Evolutionary conservation across 2,329 filamentous ascomycete genomes (phyloP).

Genomic region (Capronia americana): DNA sequence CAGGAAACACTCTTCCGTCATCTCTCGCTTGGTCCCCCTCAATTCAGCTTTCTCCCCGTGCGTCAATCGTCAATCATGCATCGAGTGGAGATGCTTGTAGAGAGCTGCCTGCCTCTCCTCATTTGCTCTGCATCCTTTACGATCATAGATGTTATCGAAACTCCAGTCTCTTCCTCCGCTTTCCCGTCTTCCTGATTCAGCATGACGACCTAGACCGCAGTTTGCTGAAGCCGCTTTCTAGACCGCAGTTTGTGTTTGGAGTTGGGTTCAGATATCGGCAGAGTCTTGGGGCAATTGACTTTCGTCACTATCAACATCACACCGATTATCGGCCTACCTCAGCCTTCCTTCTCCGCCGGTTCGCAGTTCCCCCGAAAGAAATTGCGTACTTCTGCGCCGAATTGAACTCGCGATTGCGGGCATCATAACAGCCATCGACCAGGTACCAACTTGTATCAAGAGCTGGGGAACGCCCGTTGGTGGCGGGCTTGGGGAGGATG

Average conservation of each 20-base stretch:
- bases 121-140: constrained; percentile 2
- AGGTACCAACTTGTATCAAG: not conserved
- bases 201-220: constrained; percentile 3
- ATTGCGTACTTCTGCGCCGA: not conserved
- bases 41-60: not conserved
- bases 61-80: not conserved
- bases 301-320: constrained; percentile 2
- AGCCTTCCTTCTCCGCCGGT: not conserved
- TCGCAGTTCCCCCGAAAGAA: not conserved
- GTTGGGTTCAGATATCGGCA: not conserved
- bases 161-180: not conserved
- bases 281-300: not conserved
- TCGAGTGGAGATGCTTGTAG: constrained; percentile 12
- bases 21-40: constrained; percentile 4
- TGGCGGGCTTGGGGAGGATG: constrained; percentile 32
- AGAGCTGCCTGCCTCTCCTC: constrained; percentile 14
- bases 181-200: not conserved
- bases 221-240: not conserved
- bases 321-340: not conserved
- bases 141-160: not conserved
- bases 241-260: not conserved
- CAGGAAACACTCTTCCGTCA: constrained; percentile 2
- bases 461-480: constrained; percentile 19
- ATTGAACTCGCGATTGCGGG: not conserved
- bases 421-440: not conserved